Evolutionary conservation across 1,284 basidiomycete genomes (phyloP).

Genomic region (Rhodotorula glutinis): DNA sequence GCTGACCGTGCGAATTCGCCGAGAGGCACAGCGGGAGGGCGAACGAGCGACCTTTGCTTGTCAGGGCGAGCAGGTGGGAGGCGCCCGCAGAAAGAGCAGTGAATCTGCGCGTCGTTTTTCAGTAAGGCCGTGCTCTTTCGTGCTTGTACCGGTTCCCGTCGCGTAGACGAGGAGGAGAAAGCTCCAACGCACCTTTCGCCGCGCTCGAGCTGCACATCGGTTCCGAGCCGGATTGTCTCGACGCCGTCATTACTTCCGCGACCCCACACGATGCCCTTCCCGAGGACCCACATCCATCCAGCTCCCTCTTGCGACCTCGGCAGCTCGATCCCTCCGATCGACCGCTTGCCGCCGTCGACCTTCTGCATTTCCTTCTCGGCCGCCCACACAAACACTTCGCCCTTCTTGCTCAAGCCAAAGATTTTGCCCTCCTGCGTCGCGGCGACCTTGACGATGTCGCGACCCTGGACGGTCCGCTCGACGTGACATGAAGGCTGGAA

Average conservation of each 20-base stretch:
- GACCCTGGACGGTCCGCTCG: conserved; percentile 64
- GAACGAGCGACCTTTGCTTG: conserved; percentile 75
- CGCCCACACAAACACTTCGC: conserved; percentile 39
- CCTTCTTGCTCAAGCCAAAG: conserved; percentile 59
- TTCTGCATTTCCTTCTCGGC: conserved; percentile 49
- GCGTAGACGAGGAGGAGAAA: background rate
- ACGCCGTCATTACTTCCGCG: conserved; percentile 48
- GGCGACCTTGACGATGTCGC: conserved; percentile 67
- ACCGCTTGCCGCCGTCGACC: conserved; percentile 29
- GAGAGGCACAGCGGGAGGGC: conserved; percentile 69
- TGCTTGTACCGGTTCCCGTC: no score
- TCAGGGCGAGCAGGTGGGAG: conserved; percentile 81
- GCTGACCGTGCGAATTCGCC: conserved; percentile 82
- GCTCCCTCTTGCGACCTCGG: background rate
- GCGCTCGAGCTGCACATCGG: conserved; percentile 55
- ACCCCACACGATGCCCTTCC: conserved; percentile 42
- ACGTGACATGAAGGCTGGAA: conserved; percentile 49
- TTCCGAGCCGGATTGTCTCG: conserved; percentile 47
- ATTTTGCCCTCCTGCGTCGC: conserved; percentile 57
- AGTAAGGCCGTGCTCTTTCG: no score
- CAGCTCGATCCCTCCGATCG: conserved; percentile 36
- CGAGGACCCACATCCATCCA: conserved; percentile 33
- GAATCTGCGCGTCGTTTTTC: conserved; percentile 55
- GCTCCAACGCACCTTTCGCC: conserved; percentile 54
- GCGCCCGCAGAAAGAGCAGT: conserved; percentile 68